These are phyloP conservation scores for Beauveria asiatica DNA, from an alignment of 2,329 filamentous ascomycete species.

Conservation along the genomic window DNA sequence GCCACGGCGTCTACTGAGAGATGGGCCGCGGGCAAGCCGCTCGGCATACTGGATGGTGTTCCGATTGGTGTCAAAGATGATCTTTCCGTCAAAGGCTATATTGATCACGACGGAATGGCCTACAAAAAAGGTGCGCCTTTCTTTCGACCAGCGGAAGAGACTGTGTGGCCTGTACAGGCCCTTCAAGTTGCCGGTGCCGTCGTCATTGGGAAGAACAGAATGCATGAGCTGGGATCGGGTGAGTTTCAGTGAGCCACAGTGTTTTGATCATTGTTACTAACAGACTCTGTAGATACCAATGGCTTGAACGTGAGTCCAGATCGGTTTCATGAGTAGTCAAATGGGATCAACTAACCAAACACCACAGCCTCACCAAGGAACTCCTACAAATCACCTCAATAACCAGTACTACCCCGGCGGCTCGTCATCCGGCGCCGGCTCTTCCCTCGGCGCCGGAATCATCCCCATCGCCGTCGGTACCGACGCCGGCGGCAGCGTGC, in stretches of 20 bases:
- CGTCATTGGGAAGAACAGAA: slow-evolving; percentile 66
- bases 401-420: slow-evolving; percentile 69
- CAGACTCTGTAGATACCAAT: slow-evolving; percentile 53
- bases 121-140: slow-evolving; percentile 44
- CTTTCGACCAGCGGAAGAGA: slow-evolving; percentile 44
- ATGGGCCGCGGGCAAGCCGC: slow-evolving; percentile 56
- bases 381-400: slow-evolving; percentile 72
- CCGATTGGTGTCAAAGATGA: slow-evolving; percentile 83
- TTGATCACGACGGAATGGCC: slow-evolving; percentile 55
- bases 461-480: slow-evolving; percentile 68
- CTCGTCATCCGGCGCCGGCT: slow-evolving; percentile 69
- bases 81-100: slow-evolving; percentile 61
- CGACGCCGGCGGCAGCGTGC: slow-evolving; percentile 68
- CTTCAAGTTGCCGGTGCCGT: slow-evolving; percentile 68
- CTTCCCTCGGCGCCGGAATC: slow-evolving; percentile 59
- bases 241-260: slow-evolving; percentile 28
- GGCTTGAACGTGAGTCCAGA: slow-evolving; percentile 58
- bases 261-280: background rate
- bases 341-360: slow-evolving; percentile 28
- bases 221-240: slow-evolving; percentile 70
- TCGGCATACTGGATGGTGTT: slow-evolving; percentile 70
- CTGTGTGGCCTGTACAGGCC: slow-evolving; percentile 62
- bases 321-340: background rate
- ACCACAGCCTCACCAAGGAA: slow-evolving; percentile 44
- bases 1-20: slow-evolving; percentile 66